Evolutionary conservation across 805 yeast species (phyloP).

Genomic region (Candida schatavii): DNA sequence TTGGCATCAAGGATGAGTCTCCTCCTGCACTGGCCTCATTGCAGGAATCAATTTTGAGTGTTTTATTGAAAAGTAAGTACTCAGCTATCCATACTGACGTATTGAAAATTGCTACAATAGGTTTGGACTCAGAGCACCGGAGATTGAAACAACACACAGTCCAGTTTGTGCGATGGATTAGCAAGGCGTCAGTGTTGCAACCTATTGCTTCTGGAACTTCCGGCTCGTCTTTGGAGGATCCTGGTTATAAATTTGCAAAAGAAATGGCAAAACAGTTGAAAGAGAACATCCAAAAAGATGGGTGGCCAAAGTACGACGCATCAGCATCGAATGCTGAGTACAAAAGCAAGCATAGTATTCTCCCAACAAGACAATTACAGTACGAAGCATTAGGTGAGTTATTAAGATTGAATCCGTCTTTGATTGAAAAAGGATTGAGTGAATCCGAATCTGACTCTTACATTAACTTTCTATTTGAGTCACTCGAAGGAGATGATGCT

Average conservation of each 20-base stretch:
- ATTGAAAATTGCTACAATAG: conserved; percentile 52
- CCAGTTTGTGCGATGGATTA: conserved; percentile 62
- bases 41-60: conserved; percentile 54
- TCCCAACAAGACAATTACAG: conserved; percentile 56
- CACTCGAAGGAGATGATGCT: conserved; percentile 59
- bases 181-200: conserved; percentile 14
- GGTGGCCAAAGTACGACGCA: conserved; percentile 53
- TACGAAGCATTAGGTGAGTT: conserved; percentile 79
- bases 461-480: conserved; percentile 66
- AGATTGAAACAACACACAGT: conserved; percentile 58
- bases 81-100: conserved; percentile 46
- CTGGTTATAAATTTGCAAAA: conserved; percentile 26
- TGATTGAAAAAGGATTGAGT: conserved; percentile 6
- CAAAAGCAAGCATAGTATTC: conserved; percentile 30
- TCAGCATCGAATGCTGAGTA: too few relatives aligned
- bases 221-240: neutral
- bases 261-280: conserved; percentile 53
- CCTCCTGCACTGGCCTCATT: conserved; percentile 55
- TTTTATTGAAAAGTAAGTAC: conserved; percentile 49
- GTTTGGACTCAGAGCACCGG: conserved; percentile 53
- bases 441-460: conserved; percentile 44
- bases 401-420: conserved; percentile 41
- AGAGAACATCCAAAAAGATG: conserved; percentile 50
- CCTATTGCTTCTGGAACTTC: conserved; percentile 10
- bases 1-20: conserved; percentile 44